Conservation (phyloP, 2,329 filamentous ascomycete species). For the Chaetomiaceae sp. region DNA sequence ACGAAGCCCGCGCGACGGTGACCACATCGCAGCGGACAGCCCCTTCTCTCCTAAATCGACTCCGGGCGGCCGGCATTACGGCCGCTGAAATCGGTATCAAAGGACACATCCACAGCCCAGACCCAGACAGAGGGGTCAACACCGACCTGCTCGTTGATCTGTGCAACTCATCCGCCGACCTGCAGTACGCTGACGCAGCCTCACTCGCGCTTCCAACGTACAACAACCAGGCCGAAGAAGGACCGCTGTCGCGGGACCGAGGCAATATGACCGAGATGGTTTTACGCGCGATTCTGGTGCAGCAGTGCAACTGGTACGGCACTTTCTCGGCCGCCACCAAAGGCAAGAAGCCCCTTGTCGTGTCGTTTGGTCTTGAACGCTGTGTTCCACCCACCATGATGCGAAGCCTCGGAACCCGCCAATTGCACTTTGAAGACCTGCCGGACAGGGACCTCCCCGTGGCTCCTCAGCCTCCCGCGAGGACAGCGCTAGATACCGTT, state of each 20-base stretch:
- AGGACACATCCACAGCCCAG: constrained; percentile 32
- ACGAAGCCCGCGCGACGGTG: constrained; percentile 36
- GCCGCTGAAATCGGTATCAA: constrained; percentile 30
- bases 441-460: too few species aligned
- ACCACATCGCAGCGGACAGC: constrained; percentile 26
- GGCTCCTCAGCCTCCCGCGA: too few species aligned
- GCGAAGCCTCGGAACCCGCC: background rate
- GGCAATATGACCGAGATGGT: background rate
- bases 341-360: background rate
- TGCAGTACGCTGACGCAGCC: constrained; percentile 24
- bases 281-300: background rate
- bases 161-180: constrained; percentile 27
- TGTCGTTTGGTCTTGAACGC: background rate
- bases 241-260: background rate
- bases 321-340: constrained; percentile 31
- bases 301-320: background rate
- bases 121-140: constrained; percentile 14
- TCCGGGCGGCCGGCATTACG: constrained; percentile 29
- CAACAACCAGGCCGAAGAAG: background rate
- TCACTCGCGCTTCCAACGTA: background rate
- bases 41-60: constrained; percentile 22
- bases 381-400: background rate
- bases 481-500: too few species aligned
- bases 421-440: too few species aligned
- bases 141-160: constrained; percentile 26